Percentiles rank a stretch among this genome's conserved stretches.
Evolutionary conservation across 2,329 filamentous ascomycete genomes (phyloP).

Genomic region (Hypoxylon rubiginosum): DNA sequence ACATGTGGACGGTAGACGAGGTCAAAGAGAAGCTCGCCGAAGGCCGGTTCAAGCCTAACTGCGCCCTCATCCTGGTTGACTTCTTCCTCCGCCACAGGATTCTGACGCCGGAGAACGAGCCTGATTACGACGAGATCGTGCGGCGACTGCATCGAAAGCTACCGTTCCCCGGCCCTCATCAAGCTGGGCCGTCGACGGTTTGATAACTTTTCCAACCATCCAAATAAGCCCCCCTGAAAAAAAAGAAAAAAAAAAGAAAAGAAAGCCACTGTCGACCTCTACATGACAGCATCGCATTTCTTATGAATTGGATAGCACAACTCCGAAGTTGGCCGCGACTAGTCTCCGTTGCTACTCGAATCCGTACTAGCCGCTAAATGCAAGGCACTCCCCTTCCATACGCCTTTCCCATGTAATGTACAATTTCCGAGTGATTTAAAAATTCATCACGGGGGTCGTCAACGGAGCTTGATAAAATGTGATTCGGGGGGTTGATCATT

Average conservation of each 20-base stretch:
- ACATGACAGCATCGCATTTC: neutral
- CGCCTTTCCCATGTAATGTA: constrained; percentile 20
- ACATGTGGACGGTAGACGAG: constrained; percentile 81
- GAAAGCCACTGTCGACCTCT: neutral
- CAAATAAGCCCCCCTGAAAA: too few species aligned
- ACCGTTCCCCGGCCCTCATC: constrained; percentile 81
- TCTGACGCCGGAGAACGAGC: constrained; percentile 82
- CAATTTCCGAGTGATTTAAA: constrained; percentile 28
- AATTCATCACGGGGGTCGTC: constrained; percentile 28
- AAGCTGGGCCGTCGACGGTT: constrained; percentile 47
- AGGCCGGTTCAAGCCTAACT: constrained; percentile 94
- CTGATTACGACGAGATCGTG: constrained; percentile 81
- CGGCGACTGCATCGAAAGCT: constrained; percentile 81
- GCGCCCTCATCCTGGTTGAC: constrained; percentile 84
- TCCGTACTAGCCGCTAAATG: constrained; percentile 30
- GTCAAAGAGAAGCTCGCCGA: constrained; percentile 76
- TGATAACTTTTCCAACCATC: constrained; percentile 9
- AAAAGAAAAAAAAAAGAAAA: too few species aligned
- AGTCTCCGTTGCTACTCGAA: constrained; percentile 31
- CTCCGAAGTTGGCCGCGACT: constrained; percentile 26
- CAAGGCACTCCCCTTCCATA: constrained; percentile 21
- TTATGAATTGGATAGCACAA: constrained; percentile 22
- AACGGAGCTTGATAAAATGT: neutral
- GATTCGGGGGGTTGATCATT: constrained; percentile 62
- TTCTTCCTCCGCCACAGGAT: constrained; percentile 91